Evolutionary conservation across 139 green algal genomes (phyloP), one percentile per base, ranked within the genome.

Genomic region (Pycnococcus provasolii): DNA sequence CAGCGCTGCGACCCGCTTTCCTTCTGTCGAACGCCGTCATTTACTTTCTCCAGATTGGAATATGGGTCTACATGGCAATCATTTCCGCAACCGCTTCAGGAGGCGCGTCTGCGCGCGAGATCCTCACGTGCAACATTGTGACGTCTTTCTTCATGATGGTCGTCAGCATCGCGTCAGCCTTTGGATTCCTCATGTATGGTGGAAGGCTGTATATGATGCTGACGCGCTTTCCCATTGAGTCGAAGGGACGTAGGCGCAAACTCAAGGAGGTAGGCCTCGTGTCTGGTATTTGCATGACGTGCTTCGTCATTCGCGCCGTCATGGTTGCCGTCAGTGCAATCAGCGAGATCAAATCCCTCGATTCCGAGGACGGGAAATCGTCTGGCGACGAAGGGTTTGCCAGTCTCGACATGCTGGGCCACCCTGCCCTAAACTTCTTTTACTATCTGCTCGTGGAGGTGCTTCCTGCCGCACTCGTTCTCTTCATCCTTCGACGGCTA

Each of bases 181-280:
- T 74, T 2, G 88, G 86, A 57, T 97, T 97, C 77, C 61, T 96
- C 41, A 68, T 97, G 40, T 98, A 97, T 72, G 93, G 93, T 39
- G 26, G 26, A 26, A 15, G 40, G 63, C 84, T 97, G 41, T 95
- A 92, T 68, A 64, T 90, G 47, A 96, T 97, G 89, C 80, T 95
- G 73, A 74, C 88, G 67, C 80, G 87, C 42, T 99, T 98, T 83
- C 93, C 93, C 3, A 92, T 97, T 42, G 91, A 98, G 75, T 90
- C 78, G 7, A 77, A 85, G 11, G 93, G 93, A 1, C 78, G 91
- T 39, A 77, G 83, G 54, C 96, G 95, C 81, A 99, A 99, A 88
- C 86, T 99, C 73, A 77, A 81, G 13, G 93, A 99, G 78, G 91
- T 92, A 13, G 91, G 90, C 3, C 75, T 87, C 58, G 92, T 98